A percentile compares a stretch with the other conserved stretches of the same genome.
Evolutionary conservation across 2,329 filamentous ascomycete species (phyloP).

Genomic region (Phaeosphaeriaceae sp.): DNA sequence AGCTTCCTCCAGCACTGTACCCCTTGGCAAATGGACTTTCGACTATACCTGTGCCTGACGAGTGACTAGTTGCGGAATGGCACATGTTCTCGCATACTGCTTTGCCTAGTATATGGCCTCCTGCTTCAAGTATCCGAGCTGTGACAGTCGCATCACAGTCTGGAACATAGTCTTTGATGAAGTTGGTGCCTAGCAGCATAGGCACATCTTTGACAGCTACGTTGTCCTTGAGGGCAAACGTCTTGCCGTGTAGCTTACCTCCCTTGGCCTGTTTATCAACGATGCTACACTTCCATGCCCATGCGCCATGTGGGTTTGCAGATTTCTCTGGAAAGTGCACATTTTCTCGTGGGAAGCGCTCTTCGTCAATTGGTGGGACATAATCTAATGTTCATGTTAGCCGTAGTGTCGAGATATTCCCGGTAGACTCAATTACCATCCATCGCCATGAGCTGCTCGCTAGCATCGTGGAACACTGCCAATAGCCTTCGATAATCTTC

Average conservation of each 20-base stretch:
- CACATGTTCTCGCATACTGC: conserved; percentile 45
- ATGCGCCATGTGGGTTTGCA: conserved; percentile 51
- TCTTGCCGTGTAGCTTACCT: conserved; percentile 49
- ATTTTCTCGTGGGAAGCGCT: conserved; percentile 46
- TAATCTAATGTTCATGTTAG: conserved; percentile 35
- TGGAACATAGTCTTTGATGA: conserved; percentile 17
- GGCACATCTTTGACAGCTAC: conserved; percentile 42
- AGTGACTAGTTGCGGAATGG: conserved; percentile 39
- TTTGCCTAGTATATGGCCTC: conserved; percentile 36
- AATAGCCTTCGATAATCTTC: conserved; percentile 50
- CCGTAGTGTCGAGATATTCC: conserved; percentile 4
- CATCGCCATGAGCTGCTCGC: conserved; percentile 48
- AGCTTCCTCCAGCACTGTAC: conserved; percentile 61
- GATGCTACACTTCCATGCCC: conserved; percentile 54
- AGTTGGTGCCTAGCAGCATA: conserved; percentile 41
- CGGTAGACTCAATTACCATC: conserved; percentile 24
- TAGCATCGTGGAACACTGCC: conserved; percentile 51
- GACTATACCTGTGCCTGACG: conserved; percentile 52
- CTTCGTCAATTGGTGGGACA: conserved; percentile 37
- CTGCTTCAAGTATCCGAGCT: conserved; percentile 38
- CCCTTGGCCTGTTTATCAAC: conserved; percentile 33
- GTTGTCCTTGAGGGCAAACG: conserved; percentile 41
- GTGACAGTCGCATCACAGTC: conserved; percentile 40
- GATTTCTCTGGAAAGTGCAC: conserved; percentile 42
- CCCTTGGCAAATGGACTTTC: conserved; percentile 56